A percentile compares a stretch with the other conserved stretches of the same genome.
These are phyloP conservation scores for Epichloe sylvatica DNA, from an alignment of 2,329 filamentous ascomycete species.

Conservation along the genomic window DNA sequence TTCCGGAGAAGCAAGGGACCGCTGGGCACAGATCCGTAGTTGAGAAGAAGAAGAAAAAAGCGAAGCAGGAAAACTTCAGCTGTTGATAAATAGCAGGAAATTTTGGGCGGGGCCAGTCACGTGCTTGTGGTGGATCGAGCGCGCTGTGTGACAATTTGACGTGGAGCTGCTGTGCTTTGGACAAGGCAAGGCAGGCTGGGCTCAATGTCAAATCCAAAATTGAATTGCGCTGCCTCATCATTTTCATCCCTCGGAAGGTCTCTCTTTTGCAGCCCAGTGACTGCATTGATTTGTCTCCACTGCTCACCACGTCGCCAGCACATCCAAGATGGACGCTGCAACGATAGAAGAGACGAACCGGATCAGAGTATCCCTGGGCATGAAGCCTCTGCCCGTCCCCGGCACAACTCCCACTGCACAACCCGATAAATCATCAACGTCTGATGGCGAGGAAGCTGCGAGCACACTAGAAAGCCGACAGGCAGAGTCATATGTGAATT, in stretches of 20 bases:
- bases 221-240: neutral
- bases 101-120: constrained; percentile 5
- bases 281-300: neutral
- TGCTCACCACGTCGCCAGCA: neutral
- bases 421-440: constrained; percentile 32
- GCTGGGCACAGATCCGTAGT: constrained; percentile 75
- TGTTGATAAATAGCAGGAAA: constrained; percentile 8
- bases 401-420: constrained; percentile 36
- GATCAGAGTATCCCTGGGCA: constrained; percentile 73
- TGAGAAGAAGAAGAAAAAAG: constrained; percentile 22
- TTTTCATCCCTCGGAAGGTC: neutral
- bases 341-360: constrained; percentile 91
- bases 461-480: constrained; percentile 77
- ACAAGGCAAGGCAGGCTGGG: neutral
- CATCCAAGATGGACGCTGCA: constrained; percentile 42
- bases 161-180: neutral
- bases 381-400: constrained; percentile 78
- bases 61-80: constrained; percentile 13
- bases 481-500: constrained; percentile 62
- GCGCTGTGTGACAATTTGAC: too few species aligned
- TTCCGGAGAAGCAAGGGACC: constrained; percentile 44
- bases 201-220: neutral
- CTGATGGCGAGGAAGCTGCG: constrained; percentile 50
- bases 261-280: neutral
- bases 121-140: neutral